These are phyloP conservation scores for Trichoderma sp. DNA, from an alignment of 2,329 filamentous ascomycete species.

Conservation along the genomic window DNA sequence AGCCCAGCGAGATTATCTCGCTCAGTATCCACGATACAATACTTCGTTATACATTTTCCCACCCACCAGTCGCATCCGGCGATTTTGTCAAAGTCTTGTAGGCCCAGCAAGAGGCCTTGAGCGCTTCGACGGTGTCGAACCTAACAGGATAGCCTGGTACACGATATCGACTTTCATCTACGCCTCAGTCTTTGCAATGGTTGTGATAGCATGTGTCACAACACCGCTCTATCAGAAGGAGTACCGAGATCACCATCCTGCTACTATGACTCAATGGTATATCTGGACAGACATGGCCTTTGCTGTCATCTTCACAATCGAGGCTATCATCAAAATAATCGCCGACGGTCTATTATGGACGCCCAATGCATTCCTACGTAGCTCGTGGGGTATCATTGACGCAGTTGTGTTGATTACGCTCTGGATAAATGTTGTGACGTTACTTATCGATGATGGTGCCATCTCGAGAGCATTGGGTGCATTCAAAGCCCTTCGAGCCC, in stretches of 20 bases:
- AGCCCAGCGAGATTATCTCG: constrained; percentile 87
- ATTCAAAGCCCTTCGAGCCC: constrained; percentile 92
- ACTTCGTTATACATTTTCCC: constrained; percentile 86
- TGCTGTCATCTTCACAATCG: constrained; percentile 79
- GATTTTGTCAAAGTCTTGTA: constrained; percentile 83
- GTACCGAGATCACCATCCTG: constrained; percentile 66
- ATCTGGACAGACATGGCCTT: constrained; percentile 92
- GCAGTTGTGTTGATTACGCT: constrained; percentile 87
- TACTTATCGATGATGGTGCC: constrained; percentile 77
- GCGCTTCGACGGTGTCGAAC: constrained; percentile 85
- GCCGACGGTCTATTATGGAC: constrained; percentile 97
- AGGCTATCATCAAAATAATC: constrained; percentile 88
- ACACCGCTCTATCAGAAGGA: constrained; percentile 92
- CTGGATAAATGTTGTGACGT: constrained; percentile 90
- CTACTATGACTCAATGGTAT: constrained; percentile 80
- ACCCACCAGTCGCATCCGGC: constrained; percentile 75
- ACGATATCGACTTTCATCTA: constrained; percentile 93
- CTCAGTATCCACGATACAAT: constrained; percentile 87
- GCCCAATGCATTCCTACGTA: constrained; percentile 94
- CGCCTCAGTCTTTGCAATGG: constrained; percentile 93
- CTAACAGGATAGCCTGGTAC: constrained; percentile 90
- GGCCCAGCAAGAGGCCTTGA: constrained; percentile 86
- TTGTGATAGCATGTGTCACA: constrained; percentile 90
- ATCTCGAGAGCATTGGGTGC: constrained; percentile 91
- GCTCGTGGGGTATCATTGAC: constrained; percentile 96